Evolutionary conservation across 805 yeast genomes (phyloP).

Genomic region (Lipomyces oligophaga): DNA sequence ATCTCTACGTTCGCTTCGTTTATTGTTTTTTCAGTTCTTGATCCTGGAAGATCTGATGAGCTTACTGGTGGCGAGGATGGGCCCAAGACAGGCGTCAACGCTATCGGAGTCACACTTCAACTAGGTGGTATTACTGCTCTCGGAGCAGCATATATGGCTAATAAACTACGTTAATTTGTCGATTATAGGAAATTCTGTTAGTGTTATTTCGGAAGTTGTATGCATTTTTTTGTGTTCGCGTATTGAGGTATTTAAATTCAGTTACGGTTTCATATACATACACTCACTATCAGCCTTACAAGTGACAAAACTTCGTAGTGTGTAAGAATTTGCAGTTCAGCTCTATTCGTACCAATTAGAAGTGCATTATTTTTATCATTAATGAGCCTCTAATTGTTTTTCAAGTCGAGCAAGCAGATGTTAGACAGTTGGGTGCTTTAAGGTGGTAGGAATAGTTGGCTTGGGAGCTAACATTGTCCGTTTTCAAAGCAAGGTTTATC

Average conservation of each 20-base stretch:
- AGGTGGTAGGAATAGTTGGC: too few relatives aligned
- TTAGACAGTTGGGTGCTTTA: not conserved
- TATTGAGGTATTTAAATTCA: too few relatives aligned
- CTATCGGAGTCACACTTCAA: conserved; percentile 40
- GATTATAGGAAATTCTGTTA: not conserved
- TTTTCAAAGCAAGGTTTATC: too few relatives aligned
- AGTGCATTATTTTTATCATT: too few relatives aligned
- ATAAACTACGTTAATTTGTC: conserved; percentile 10
- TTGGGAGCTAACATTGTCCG: too few relatives aligned
- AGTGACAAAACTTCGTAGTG: too few relatives aligned
- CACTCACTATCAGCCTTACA: too few relatives aligned
- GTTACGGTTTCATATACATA: too few relatives aligned
- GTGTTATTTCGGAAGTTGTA: not conserved
- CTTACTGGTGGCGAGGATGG: conserved; percentile 30
- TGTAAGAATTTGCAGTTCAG: too few relatives aligned
- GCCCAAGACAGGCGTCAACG: conserved; percentile 35
- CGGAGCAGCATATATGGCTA: conserved; percentile 36
- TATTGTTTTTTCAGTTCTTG: conserved; percentile 36
- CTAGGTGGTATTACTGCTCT: conserved; percentile 39
- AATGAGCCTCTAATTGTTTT: too few relatives aligned
- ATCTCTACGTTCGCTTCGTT: conserved; percentile 41
- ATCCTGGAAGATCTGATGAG: conserved; percentile 23
- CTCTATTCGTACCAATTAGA: too few relatives aligned
- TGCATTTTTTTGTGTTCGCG: not conserved
- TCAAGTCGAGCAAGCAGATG: too few relatives aligned